Percentiles rank a stretch among this genome's conserved stretches.
Evolutionary conservation across 208 protist species (phyloP).

Genomic region (Wallacemonas sp.): DNA sequence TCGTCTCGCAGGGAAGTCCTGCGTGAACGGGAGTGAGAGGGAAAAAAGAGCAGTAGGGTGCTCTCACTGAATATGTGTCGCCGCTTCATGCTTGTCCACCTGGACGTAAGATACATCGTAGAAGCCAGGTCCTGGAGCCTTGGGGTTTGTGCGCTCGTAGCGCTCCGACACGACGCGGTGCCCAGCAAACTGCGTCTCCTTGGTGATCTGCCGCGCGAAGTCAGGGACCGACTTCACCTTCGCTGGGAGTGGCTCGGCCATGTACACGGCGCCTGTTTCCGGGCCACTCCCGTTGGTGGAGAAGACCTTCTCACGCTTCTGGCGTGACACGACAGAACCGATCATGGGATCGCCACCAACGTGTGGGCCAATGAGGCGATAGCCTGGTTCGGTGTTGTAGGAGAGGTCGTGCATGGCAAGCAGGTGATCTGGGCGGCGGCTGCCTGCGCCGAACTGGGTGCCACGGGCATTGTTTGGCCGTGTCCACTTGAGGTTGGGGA

Average conservation of each 20-base stretch:
- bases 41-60: neutral
- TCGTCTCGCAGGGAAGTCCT: too few species aligned
- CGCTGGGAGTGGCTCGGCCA: slow-evolving; percentile 19
- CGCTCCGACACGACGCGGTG: slow-evolving; percentile 73
- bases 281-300: slow-evolving; percentile 52
- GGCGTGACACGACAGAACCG: slow-evolving; percentile 40
- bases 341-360: slow-evolving; percentile 67
- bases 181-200: slow-evolving; percentile 79
- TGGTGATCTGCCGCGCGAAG: slow-evolving; percentile 85
- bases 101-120: slow-evolving; percentile 58
- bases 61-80: neutral
- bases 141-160: slow-evolving; percentile 52
- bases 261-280: slow-evolving; percentile 41
- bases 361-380: slow-evolving; percentile 42
- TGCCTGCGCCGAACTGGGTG: slow-evolving; percentile 42
- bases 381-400: slow-evolving; percentile 47
- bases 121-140: slow-evolving; percentile 67
- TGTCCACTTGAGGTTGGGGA: slow-evolving; percentile 56
- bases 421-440: slow-evolving; percentile 23
- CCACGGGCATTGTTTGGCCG: slow-evolving; percentile 39
- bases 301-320: slow-evolving; percentile 36
- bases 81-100: slow-evolving; percentile 31
- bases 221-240: slow-evolving; percentile 59
- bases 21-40: neutral
- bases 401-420: slow-evolving; percentile 49